Evolutionary conservation across 352 stramenopile genomes (phyloP).

Genomic region (Globisporangium cederbergense): DNA sequence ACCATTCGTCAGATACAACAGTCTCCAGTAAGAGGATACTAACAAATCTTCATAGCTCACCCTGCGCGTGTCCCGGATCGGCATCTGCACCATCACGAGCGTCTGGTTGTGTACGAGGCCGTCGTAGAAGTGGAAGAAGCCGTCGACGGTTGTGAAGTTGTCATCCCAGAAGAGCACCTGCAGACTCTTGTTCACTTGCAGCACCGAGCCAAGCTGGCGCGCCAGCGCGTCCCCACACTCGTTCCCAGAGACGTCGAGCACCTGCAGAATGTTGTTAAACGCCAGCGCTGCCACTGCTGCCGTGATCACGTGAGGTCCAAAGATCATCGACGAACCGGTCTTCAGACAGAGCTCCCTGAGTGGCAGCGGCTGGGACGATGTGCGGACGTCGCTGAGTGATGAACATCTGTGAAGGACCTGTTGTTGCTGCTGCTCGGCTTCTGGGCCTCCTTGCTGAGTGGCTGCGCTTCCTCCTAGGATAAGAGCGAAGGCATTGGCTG

Average conservation of each 20-base stretch:
- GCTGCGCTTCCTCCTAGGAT: constrained; percentile 30
- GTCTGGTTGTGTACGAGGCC: constrained; percentile 55
- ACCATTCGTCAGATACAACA: not conserved
- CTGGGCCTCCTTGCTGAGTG: too few species aligned
- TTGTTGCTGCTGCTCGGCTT: not conserved
- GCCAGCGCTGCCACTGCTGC: constrained; percentile 42
- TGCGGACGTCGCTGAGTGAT: constrained; percentile 3
- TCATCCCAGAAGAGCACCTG: constrained; percentile 75
- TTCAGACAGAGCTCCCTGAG: constrained; percentile 62
- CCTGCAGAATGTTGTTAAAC: constrained; percentile 38
- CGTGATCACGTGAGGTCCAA: constrained; percentile 44
- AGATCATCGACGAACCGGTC: constrained; percentile 45
- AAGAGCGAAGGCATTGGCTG: constrained; percentile 37
- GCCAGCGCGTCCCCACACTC: constrained; percentile 65
- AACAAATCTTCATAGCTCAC: constrained; percentile 20
- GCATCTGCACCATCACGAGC: constrained; percentile 69
- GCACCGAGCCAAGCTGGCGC: constrained; percentile 30
- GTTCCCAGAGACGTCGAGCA: constrained; percentile 76
- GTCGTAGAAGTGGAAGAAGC: constrained; percentile 63
- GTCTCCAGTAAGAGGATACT: not conserved
- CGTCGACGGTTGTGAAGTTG: constrained; percentile 71
- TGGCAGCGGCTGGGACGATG: constrained; percentile 25
- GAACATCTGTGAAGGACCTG: not conserved
- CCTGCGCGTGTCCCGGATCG: constrained; percentile 70
- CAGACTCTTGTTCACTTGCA: constrained; percentile 56